Base-by-base conservation (phyloP, 1,139 yeast species). In the Geotrichum klebahnii region DNA sequence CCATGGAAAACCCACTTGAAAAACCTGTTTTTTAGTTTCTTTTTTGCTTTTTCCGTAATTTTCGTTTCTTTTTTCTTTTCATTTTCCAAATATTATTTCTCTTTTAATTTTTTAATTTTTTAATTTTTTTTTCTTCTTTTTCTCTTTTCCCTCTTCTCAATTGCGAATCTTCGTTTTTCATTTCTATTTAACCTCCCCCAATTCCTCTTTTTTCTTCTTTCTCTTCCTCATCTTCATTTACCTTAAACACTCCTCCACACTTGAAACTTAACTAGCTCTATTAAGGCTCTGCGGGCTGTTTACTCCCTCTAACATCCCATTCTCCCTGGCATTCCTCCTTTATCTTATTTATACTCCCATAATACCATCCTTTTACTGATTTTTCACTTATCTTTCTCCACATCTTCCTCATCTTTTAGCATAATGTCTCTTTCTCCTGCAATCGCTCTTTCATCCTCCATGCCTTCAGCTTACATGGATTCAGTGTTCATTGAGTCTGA, bases 381-480 rank as follows among this genome's bases (percentile, higher is more conserved):
- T 16, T 26, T 35, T 9, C 43, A 20, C 10, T 26, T 29, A 14
- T 23, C 23, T 38, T 20, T 32, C 26, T 17, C 28, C 20, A n/a
- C 6, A n/a, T n/a, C n/a, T n/a, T n/a, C n/a, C n/a, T n/a, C n/a
- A n/a, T n/a, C n/a, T n/a, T 44, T 32, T 31, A 43, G 35, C 39
- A 44, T 19, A 17, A 47, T 47, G 50, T 40, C 50, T 17, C 43
- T 47, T 24, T 41, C 50, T 26, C 50, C 50, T 26, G 43, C 42
- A n/a, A 19, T 47, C n/a, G 28, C 42, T n/a, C 14, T 10, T 16
- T 33, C 9, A 17, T 37, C n/a, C n/a, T n/a, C n/a, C n/a, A n/a
- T n/a, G n/a, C n/a, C n/a, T n/a, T n/a, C n/a, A n/a, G n/a, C n/a
- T n/a, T n/a, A n/a, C n/a, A n/a, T n/a, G n/a, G n/a, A n/a, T n/a